Conservation (phyloP, 139 green algal genomes). For the Dunaliella primolecta region DNA sequence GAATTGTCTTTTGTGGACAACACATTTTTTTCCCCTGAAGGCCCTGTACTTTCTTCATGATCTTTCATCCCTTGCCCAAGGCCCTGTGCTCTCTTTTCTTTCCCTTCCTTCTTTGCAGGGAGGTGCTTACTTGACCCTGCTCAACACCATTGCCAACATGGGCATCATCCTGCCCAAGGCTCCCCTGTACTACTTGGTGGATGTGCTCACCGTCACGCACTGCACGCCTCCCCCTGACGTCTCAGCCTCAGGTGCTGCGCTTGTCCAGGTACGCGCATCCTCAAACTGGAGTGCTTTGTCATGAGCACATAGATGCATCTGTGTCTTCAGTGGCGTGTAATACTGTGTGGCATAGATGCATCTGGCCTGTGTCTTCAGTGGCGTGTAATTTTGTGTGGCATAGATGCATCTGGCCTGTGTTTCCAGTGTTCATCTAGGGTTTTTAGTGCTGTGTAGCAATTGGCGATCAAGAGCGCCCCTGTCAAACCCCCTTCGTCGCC, state of each 20-base stretch:
- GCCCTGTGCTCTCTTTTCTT: neutral
- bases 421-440: too few relatives aligned
- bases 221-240: neutral
- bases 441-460: too few relatives aligned
- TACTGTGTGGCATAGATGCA: neutral
- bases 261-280: neutral
- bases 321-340: neutral
- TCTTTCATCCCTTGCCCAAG: too few relatives aligned
- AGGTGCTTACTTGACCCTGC: constrained; percentile 91
- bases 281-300: neutral
- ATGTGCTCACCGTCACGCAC: constrained; percentile 38
- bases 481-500: too few relatives aligned
- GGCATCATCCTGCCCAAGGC: constrained; percentile 77
- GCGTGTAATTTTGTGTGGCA: neutral
- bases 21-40: too few relatives aligned
- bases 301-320: neutral
- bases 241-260: neutral
- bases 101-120: constrained; percentile 29
- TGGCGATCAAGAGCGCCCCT: too few relatives aligned
- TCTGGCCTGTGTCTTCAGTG: neutral
- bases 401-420: too few relatives aligned
- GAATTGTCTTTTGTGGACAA: too few relatives aligned
- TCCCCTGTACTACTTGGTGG: constrained; percentile 64
- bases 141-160: constrained; percentile 96
- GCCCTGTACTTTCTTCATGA: too few relatives aligned